These are phyloP conservation scores for Marchantia polymorpha DNA, from an alignment of 225 moss, liverwort and hornwort species.

Conservation along the genomic window DNA sequence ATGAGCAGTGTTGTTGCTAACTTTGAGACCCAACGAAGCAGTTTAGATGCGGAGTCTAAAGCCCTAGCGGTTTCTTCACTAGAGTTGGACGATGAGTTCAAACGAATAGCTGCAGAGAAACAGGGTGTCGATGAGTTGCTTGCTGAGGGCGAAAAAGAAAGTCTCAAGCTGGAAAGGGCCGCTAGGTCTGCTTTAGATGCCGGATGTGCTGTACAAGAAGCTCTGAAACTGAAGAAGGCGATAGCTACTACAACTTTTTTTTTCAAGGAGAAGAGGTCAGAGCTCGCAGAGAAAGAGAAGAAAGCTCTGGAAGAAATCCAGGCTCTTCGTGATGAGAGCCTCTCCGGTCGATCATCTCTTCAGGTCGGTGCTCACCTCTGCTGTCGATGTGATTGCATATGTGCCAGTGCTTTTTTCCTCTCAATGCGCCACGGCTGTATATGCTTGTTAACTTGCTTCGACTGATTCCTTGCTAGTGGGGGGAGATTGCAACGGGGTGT, in stretches of 20 bases:
- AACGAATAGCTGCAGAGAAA: conserved; percentile 29
- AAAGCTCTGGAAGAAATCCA: conserved; percentile 39
- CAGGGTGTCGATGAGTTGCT: conserved; percentile 24
- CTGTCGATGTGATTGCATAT: neutral
- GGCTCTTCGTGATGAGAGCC: conserved; percentile 42
- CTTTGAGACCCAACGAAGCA: conserved; percentile 35
- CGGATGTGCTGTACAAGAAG: conserved; percentile 28
- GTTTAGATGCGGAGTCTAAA: conserved; percentile 25
- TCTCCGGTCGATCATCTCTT: conserved; percentile 36
- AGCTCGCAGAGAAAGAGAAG: conserved; percentile 46
- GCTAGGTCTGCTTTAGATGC: conserved; percentile 31
- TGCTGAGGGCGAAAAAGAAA: conserved; percentile 30
- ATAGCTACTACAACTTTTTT: conserved; percentile 28
- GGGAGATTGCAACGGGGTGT: neutral
- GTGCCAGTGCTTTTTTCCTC: neutral
- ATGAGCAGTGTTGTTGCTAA: conserved; percentile 30
- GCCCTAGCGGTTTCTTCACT: conserved; percentile 10
- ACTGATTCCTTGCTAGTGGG: neutral
- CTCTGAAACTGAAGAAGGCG: conserved; percentile 29
- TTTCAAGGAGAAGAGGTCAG: conserved; percentile 38
- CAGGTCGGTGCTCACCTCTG: conserved; percentile 30
- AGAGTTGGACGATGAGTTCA: conserved; percentile 31
- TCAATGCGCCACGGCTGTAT: neutral
- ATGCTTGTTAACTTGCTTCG: neutral
- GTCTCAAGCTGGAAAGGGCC: conserved; percentile 20